A percentile compares a stretch with the other conserved stretches of the same genome.
phyloP scores from a whole-genome alignment of 306 rosid genomes.

The Biancaea sappan region DNA sequence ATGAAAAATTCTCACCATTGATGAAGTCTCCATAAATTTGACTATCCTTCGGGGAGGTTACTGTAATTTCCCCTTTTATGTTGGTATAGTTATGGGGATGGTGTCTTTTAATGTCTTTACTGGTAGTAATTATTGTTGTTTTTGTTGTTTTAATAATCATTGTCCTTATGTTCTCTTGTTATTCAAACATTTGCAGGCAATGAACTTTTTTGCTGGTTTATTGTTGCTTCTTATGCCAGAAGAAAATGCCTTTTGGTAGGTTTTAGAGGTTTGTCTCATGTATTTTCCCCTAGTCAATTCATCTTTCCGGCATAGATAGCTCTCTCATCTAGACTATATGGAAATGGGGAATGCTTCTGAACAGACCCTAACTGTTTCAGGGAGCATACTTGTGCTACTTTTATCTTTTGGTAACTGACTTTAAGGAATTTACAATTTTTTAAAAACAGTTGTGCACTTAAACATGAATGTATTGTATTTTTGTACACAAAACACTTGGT shows the following conservation, averaged over 20 bases:
- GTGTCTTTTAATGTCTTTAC: constrained; percentile 19
- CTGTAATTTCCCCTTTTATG: neutral
- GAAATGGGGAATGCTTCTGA: constrained; percentile 4
- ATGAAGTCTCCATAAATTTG: neutral
- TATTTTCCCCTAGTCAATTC: constrained; percentile 8
- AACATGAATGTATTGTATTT: constrained; percentile 9
- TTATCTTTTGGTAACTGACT: constrained; percentile 26
- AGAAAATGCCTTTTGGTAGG: constrained; percentile 99
- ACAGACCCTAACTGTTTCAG: constrained; percentile 2
- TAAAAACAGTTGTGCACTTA: constrained; percentile 10
- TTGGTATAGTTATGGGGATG: neutral
- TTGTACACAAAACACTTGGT: neutral
- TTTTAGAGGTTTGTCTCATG: constrained; percentile 32
- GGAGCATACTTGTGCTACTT: constrained; percentile 17
- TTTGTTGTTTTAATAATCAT: neutral
- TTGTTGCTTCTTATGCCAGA: constrained; percentile 95
- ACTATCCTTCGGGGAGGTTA: neutral
- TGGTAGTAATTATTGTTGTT: constrained; percentile 32
- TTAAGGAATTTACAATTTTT: constrained; percentile 7
- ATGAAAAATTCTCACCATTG: neutral
- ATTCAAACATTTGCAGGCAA: constrained; percentile 72
- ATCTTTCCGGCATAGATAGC: constrained; percentile 1
- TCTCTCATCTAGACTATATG: neutral
- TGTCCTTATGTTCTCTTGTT: constrained; percentile 13
- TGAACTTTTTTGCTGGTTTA: constrained; percentile 95